Percentiles rank a stretch among this genome's conserved stretches.
These are phyloP conservation scores for Chlorella sp. DNA, from an alignment of 139 green algal genomes.

Conservation along the genomic window DNA sequence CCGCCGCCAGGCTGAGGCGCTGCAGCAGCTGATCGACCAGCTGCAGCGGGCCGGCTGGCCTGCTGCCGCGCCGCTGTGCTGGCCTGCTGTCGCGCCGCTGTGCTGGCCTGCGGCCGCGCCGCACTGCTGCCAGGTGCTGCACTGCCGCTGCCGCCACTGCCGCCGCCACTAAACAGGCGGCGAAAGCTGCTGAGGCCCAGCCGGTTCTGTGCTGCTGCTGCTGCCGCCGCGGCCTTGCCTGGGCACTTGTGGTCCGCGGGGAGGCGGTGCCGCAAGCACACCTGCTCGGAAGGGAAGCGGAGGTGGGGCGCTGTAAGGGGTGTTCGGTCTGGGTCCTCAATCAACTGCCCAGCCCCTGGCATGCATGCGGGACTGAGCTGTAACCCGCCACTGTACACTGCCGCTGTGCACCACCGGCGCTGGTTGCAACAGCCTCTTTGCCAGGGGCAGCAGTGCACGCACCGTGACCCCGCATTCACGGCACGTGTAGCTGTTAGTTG, in stretches of 20 bases:
- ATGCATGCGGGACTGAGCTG: too few species aligned
- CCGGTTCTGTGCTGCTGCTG: too few species aligned
- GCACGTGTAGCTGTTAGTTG: constrained; percentile 74
- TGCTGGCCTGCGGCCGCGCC: neutral
- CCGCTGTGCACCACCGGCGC: too few species aligned
- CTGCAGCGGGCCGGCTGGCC: neutral
- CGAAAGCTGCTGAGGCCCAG: neutral
- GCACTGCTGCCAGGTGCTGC: constrained; percentile 1
- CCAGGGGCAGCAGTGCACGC: too few species aligned
- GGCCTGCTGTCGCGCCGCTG: too few species aligned
- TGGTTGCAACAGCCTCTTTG: too few species aligned
- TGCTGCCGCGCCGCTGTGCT: too few species aligned
- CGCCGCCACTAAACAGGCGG: neutral
- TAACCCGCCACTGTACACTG: too few species aligned
- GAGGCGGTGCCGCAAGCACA: constrained; percentile 80
- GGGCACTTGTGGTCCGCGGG: constrained; percentile 67
- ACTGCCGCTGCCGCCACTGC: neutral
- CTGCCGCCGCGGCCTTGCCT: neutral
- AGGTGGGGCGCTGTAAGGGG: too few species aligned
- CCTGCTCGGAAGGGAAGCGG: too few species aligned
- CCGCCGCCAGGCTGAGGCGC: neutral
- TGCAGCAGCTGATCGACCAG: neutral
- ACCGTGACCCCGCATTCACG: constrained; percentile 44
- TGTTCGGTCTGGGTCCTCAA: too few species aligned
- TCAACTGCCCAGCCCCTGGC: too few species aligned